Base-by-base conservation (phyloP, 2,329 filamentous ascomycete species). In the Colletotrichum noveboracense region DNA sequence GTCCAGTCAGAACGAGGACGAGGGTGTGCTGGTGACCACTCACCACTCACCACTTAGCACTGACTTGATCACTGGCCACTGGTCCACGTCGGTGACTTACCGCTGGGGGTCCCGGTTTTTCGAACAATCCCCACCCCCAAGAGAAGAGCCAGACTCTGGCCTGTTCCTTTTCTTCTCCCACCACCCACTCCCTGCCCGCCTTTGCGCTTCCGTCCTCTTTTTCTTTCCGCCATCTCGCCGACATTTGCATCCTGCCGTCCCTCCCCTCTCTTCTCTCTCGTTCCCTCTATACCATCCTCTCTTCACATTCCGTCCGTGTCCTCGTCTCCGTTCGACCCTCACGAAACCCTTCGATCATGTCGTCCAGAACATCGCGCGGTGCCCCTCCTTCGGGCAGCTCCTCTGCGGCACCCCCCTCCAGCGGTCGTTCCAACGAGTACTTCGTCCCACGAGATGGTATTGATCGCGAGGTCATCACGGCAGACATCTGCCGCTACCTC, bases 401-500 rank as follows among this genome's bases (percentile, higher is more conserved):
- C 76, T 77, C 83, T 79, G 78, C 81, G 43, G 77, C 78, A 73
- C 80, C 85, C 76, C 81, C 86, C 68, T 83, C 87, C 71, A 85
- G 86, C 74, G 82, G 83, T 77, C 89, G 91, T 76, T 91, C 94
- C 83, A 95, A 95, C 85, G 93, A 95, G 86, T 96, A 95, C 84
- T 96, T 96, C 84, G 92, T 96, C 71, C 93, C 93, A 61, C 92
- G 93, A 81, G 93, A 95, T 84, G 94, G 94, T 82, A 96, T 96
- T 85, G 94, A 94, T 84, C 92, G 94, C 80, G 94, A 96, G 85
- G 94, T 96, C 81, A 95, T 96, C 85, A 95, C 94, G 78, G 93
- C 94, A 83, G 94, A 96, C 84, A 95, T 96, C 79, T 96, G 94
- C 87, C 93, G 94, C 82, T 96, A 95, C 84, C 90, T 96, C 79